Conservation (phyloP, 768 basidiomycete genomes). For the Xerocomus brunneocitrinus region DNA sequence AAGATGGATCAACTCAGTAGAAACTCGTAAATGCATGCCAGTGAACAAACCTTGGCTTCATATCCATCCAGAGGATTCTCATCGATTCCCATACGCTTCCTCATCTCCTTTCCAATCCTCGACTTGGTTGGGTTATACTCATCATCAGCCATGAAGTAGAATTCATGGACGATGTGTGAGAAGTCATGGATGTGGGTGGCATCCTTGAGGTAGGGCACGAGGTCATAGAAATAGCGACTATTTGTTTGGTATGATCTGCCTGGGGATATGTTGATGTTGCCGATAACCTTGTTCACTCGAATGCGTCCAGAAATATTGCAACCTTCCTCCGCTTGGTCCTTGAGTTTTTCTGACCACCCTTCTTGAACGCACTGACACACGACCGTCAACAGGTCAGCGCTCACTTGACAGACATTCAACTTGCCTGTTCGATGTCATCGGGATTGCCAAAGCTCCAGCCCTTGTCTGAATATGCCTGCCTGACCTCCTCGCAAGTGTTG, state of each 20-base stretch:
- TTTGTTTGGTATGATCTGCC: constrained; percentile 93
- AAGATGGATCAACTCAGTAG: not conserved
- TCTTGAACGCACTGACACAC: constrained; percentile 75
- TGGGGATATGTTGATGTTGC: constrained; percentile 92
- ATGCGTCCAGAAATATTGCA: constrained; percentile 91
- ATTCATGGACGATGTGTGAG: constrained; percentile 77
- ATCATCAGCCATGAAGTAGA: constrained; percentile 78
- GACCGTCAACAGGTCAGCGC: not conserved
- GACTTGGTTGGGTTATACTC: constrained; percentile 72
- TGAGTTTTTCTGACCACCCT: constrained; percentile 92
- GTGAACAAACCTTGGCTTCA: constrained; percentile 47
- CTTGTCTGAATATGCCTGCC: constrained; percentile 81
- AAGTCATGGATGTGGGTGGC: constrained; percentile 91
- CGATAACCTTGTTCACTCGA: constrained; percentile 94
- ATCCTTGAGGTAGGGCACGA: constrained; percentile 92
- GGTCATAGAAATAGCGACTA: constrained; percentile 72
- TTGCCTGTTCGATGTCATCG: constrained; percentile 86
- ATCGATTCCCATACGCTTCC: constrained; percentile 65
- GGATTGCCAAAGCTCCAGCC: constrained; percentile 96
- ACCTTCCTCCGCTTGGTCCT: constrained; percentile 89
- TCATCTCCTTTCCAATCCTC: constrained; percentile 56
- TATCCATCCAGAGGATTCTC: constrained; percentile 74
- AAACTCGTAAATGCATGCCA: not conserved
- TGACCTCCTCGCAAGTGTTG: constrained; percentile 93
- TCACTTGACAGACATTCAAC: constrained; percentile 17